phyloP scores from a whole-genome alignment of 2,329 filamentous ascomycete species.

The Aureobasidium sp. region DNA sequence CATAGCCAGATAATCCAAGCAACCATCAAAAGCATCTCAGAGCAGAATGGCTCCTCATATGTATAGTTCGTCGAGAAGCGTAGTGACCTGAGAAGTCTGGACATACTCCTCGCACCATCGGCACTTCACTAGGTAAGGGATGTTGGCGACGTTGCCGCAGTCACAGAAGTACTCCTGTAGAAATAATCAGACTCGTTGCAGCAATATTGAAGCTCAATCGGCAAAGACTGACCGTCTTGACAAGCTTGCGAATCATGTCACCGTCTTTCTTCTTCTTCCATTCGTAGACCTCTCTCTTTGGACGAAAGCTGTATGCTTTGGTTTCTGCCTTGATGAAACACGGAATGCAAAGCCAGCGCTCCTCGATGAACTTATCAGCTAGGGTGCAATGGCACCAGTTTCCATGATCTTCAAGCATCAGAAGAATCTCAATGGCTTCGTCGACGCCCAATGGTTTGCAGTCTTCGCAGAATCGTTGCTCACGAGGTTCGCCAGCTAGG shows the following conservation, averaged over 20 bases:
- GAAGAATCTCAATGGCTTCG: neutral
- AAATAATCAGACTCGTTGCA: neutral
- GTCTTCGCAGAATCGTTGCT: neutral
- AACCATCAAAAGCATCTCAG: constrained; percentile 19
- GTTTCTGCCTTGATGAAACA: constrained; percentile 9
- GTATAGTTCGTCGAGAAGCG: constrained; percentile 21
- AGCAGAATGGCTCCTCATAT: too few relatives aligned
- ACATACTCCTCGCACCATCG: neutral
- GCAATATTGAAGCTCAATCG: too few relatives aligned
- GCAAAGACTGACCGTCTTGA: neutral
- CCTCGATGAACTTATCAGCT: neutral
- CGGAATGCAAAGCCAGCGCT: constrained; percentile 8
- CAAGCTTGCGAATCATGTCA: neutral
- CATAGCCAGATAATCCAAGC: neutral
- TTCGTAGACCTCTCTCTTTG: neutral
- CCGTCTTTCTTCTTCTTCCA: neutral
- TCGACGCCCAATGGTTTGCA: neutral
- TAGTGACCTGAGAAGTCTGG: constrained; percentile 37
- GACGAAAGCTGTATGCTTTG: constrained; percentile 32
- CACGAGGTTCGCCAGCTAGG: neutral
- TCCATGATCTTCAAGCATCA: neutral
- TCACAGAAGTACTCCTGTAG: constrained; percentile 2
- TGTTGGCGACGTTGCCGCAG: constrained; percentile 1
- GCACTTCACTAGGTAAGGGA: neutral
- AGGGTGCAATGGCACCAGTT: constrained; percentile 1